phyloP scores from a whole-genome alignment of 1,284 basidiomycete species.

The Trichosporon coremiiforme region DNA sequence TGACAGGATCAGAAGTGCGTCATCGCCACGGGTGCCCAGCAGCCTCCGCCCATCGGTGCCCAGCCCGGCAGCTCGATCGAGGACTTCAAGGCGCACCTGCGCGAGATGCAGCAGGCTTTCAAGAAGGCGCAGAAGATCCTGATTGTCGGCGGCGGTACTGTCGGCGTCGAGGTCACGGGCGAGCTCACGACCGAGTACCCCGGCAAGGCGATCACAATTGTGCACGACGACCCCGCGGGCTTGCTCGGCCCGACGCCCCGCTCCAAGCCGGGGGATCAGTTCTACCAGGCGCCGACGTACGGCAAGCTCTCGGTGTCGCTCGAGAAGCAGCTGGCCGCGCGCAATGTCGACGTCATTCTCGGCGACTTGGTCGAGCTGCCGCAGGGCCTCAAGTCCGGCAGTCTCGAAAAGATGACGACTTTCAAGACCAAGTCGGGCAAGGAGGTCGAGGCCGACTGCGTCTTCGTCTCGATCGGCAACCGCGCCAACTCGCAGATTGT shows the following conservation, averaged over 20 bases:
- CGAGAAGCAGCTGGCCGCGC: conserved; percentile 41
- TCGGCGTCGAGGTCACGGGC: conserved; percentile 59
- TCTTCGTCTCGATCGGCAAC: conserved; percentile 57
- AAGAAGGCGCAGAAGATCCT: conserved; percentile 47
- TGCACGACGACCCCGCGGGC: conserved; percentile 35
- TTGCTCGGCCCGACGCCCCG: conserved; percentile 38
- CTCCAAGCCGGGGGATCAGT: conserved; percentile 26
- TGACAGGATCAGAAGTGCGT: conserved; percentile 39
- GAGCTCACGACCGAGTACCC: conserved; percentile 33
- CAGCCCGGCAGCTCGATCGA: conserved; percentile 34
- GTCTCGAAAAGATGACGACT: conserved; percentile 36
- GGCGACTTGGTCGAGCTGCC: conserved; percentile 34
- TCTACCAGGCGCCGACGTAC: conserved; percentile 35
- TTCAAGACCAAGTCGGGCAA: conserved; percentile 47
- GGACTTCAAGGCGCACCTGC: conserved; percentile 36
- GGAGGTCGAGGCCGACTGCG: conserved; percentile 55
- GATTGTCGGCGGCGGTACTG: conserved; percentile 57
- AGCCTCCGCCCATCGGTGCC: conserved; percentile 52
- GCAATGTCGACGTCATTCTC: conserved; percentile 52
- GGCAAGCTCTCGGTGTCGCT: conserved; percentile 44
- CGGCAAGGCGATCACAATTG: conserved; percentile 39
- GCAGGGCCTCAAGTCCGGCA: background rate
- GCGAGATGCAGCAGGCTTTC: conserved; percentile 47
- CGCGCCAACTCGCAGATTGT: conserved; percentile 54
- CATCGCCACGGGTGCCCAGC: conserved; percentile 51